A percentile compares a stretch with the other conserved stretches of the same genome.
Conservation (phyloP, 2,329 filamentous ascomycete genomes). For the Thielaviopsis populi region DNA sequence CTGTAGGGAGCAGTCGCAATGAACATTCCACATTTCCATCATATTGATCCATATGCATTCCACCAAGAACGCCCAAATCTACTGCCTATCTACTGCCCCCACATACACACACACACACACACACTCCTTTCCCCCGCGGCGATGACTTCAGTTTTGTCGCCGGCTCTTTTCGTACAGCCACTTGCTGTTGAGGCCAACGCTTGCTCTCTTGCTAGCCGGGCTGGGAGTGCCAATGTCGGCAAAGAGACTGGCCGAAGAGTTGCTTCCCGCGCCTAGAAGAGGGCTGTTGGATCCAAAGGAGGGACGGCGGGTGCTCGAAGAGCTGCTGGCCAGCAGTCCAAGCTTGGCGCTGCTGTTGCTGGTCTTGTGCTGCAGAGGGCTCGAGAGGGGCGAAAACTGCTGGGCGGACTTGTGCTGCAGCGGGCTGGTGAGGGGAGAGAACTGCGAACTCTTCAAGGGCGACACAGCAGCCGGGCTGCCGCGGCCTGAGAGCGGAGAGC, state of each 20-base stretch:
- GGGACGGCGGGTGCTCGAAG: slow-evolving; percentile 28
- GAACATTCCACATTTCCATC: not conserved
- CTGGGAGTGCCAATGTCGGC: slow-evolving; percentile 54
- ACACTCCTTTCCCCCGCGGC: no score
- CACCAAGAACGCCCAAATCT: not conserved
- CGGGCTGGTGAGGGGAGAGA: slow-evolving; percentile 33
- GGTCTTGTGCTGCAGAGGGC: slow-evolving; percentile 22
- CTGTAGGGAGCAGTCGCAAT: not conserved
- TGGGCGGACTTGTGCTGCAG: slow-evolving; percentile 49
- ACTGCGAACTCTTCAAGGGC: slow-evolving; percentile 29
- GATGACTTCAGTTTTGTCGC: slow-evolving; percentile 33
- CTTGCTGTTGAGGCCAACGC: slow-evolving; percentile 72
- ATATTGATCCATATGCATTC: not conserved
- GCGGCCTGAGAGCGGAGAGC: slow-evolving; percentile 43
- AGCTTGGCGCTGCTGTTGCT: slow-evolving; percentile 26
- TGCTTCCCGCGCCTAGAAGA: slow-evolving; percentile 29
- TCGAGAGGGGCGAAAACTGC: slow-evolving; percentile 37
- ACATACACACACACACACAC: no score
- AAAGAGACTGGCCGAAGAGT: slow-evolving; percentile 34
- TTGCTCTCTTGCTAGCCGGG: slow-evolving; percentile 53
- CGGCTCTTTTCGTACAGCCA: slow-evolving; percentile 84
- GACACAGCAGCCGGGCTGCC: slow-evolving; percentile 32
- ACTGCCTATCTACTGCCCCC: not conserved
- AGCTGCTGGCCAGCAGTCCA: slow-evolving; percentile 3
- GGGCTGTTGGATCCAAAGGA: slow-evolving; percentile 47